phyloP scores from a whole-genome alignment of 768 basidiomycete species.

The Podaxis rugospora region DNA sequence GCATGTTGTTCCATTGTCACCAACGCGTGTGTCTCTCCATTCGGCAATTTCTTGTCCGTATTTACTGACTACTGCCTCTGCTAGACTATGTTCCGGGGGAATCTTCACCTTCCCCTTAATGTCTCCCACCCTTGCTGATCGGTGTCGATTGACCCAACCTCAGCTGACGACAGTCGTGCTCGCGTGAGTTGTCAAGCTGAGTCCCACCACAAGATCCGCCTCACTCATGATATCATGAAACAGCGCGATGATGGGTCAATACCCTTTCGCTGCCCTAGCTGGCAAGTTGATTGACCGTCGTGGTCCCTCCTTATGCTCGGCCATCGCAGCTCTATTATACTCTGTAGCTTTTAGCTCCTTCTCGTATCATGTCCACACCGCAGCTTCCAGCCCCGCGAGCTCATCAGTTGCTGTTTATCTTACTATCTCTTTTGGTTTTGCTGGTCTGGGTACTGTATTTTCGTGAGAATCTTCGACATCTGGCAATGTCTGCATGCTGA shows the following conservation, averaged over 20 bases:
- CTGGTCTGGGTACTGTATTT: constrained; percentile 65
- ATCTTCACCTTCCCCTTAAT: constrained; percentile 78
- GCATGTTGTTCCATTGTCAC: constrained; percentile 52
- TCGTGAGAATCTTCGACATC: constrained; percentile 46
- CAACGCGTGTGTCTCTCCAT: constrained; percentile 52
- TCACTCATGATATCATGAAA: constrained; percentile 1
- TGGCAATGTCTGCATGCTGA: background rate
- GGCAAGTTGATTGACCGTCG: constrained; percentile 65
- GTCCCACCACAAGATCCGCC: background rate
- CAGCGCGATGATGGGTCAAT: constrained; percentile 83
- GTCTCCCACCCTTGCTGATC: constrained; percentile 55
- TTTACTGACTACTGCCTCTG: background rate
- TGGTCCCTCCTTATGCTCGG: constrained; percentile 67
- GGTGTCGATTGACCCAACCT: constrained; percentile 64
- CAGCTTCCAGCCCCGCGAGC: constrained; percentile 34
- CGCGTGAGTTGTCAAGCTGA: constrained; percentile 44
- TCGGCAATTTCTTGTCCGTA: background rate
- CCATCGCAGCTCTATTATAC: constrained; percentile 57
- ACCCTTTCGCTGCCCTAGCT: constrained; percentile 66
- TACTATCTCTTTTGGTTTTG: constrained; percentile 54
- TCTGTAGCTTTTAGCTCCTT: constrained; percentile 58
- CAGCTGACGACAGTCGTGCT: constrained; percentile 76
- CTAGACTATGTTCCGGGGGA: constrained; percentile 73
- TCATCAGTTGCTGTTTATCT: constrained; percentile 42
- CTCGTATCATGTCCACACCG: constrained; percentile 47